Conservation (phyloP, 2,329 filamentous ascomycete genomes). For the Macrophomina tecta region DNA sequence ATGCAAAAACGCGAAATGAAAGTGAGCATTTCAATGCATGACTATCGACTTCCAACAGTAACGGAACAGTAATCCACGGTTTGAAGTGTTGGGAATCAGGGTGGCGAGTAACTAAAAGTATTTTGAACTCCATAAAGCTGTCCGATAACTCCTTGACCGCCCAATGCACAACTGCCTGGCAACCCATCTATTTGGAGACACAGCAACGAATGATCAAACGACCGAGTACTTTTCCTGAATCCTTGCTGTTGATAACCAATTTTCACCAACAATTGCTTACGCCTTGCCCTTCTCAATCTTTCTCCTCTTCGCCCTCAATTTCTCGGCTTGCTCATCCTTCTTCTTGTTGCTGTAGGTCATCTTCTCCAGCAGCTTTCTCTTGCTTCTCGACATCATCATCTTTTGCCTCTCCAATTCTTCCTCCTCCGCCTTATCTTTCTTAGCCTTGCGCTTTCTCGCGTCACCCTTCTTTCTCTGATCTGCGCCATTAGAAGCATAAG, state of each 20-base stretch:
- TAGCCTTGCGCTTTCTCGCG: conserved; percentile 70
- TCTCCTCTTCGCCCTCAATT: conserved; percentile 85
- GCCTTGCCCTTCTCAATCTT: conserved; percentile 71
- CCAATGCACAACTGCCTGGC: neutral
- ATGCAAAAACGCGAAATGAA: no score
- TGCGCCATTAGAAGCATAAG: conserved; percentile 47
- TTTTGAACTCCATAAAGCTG: neutral
- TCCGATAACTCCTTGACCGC: conserved; percentile 11
- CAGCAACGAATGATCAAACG: neutral
- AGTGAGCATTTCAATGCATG: no score
- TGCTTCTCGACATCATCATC: conserved; percentile 98
- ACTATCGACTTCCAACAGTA: no score
- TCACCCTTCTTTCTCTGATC: conserved; percentile 67
- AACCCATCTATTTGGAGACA: neutral
- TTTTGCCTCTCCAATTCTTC: conserved; percentile 92
- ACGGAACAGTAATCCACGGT: no score
- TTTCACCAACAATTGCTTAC: neutral
- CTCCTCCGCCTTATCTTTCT: conserved; percentile 68
- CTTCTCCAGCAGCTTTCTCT: conserved; percentile 95
- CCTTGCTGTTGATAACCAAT: neutral
- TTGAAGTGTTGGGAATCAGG: no score
- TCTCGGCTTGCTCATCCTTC: conserved; percentile 88
- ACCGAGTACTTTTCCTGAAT: conserved; percentile 6
- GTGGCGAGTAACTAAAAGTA: neutral
- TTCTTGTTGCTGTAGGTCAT: conserved; percentile 96